Conservation (phyloP, 345 rosid species). For the Citrus mangshanensis region DNA sequence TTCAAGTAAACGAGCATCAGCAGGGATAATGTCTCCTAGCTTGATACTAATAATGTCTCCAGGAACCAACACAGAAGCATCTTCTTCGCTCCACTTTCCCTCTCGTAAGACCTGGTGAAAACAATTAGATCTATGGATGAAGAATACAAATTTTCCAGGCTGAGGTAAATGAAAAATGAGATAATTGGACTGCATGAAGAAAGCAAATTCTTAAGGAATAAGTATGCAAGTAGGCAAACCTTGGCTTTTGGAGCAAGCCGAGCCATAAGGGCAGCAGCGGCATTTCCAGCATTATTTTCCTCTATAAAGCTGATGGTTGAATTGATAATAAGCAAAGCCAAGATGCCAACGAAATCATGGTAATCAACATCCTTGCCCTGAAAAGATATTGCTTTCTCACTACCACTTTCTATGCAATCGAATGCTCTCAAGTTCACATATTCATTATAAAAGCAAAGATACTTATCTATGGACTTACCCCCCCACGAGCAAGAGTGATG, state of each 20-base stretch:
- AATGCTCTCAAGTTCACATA: neutral
- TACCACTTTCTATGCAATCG: neutral
- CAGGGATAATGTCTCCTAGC: constrained; percentile 56
- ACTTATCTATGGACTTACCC: constrained; percentile 28
- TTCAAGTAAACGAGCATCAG: constrained; percentile 61
- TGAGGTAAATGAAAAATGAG: neutral
- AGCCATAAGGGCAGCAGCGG: constrained; percentile 60
- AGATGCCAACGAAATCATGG: constrained; percentile 50
- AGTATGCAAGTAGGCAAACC: constrained; percentile 16
- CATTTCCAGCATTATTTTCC: constrained; percentile 63
- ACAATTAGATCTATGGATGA: neutral
- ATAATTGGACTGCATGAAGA: neutral
- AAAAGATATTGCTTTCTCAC: neutral
- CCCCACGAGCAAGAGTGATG: constrained; percentile 44
- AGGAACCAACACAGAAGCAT: constrained; percentile 48
- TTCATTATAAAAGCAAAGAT: neutral
- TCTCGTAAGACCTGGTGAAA: constrained; percentile 40
- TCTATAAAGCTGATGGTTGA: constrained; percentile 58
- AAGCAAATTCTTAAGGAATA: neutral
- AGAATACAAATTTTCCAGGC: neutral
- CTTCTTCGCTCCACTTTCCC: constrained; percentile 54
- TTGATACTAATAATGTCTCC: constrained; percentile 59
- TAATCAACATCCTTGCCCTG: constrained; percentile 38
- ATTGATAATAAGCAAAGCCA: constrained; percentile 42
- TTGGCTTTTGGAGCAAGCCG: constrained; percentile 56